phyloP scores from a whole-genome alignment of 2,329 filamentous ascomycete species.

The Mycocentrospora acerina region DNA sequence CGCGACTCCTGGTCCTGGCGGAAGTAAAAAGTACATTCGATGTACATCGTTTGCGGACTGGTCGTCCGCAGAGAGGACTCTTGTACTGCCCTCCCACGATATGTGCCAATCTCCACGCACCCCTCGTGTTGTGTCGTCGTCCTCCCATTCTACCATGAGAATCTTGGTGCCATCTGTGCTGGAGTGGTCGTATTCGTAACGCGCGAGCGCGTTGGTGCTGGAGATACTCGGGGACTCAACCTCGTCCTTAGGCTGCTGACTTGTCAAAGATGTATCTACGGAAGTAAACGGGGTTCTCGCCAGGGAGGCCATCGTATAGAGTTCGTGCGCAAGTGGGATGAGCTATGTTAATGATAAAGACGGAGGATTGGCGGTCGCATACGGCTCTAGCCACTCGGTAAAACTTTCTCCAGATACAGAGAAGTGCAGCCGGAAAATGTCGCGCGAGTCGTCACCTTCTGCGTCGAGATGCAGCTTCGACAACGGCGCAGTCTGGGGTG shows the following conservation, averaged over 20 bases:
- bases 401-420: slow-evolving; percentile 14
- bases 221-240: slow-evolving; percentile 52
- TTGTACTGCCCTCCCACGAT: slow-evolving; percentile 79
- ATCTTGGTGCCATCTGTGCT: slow-evolving; percentile 82
- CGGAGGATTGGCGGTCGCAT: too few species aligned
- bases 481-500: slow-evolving; percentile 1
- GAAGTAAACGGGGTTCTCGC: slow-evolving; percentile 43
- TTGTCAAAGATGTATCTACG: slow-evolving; percentile 43
- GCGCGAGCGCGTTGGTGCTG: slow-evolving; percentile 65
- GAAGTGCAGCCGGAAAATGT: slow-evolving; percentile 13
- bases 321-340: slow-evolving; percentile 14
- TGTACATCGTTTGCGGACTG: slow-evolving; percentile 53
- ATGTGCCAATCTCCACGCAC: slow-evolving; percentile 69
- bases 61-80: slow-evolving; percentile 67
- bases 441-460: slow-evolving; percentile 14
- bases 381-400: slow-evolving; percentile 2
- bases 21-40: slow-evolving; percentile 78
- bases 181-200: slow-evolving; percentile 83
- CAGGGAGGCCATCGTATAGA: slow-evolving; percentile 38
- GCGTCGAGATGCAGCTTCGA: slow-evolving; percentile 18
- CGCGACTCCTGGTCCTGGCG: slow-evolving; percentile 68
- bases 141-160: slow-evolving; percentile 90
- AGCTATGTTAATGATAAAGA: too few species aligned
- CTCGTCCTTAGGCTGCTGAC: slow-evolving; percentile 37
- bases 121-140: slow-evolving; percentile 54